Evolutionary conservation across 2,329 filamentous ascomycete genomes (phyloP), one percentile per base, ranked within the genome.

Genomic region (Coleophoma cylindrospora): DNA sequence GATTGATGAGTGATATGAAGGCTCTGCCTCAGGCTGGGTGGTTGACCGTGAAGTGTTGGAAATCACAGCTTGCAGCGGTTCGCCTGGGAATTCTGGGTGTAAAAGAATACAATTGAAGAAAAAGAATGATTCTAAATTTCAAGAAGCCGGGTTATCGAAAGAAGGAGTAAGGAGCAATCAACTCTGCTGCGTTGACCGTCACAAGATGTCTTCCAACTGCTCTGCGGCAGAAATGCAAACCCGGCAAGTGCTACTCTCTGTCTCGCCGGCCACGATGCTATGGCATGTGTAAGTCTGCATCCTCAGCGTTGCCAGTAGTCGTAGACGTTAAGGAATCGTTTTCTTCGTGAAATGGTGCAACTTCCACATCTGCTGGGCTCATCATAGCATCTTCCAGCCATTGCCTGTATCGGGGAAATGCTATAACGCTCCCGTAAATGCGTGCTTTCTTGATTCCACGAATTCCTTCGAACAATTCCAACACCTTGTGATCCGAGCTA

Each of bases 391-490:
- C 34, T 48, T 61, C 40, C 40, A 66, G 41, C 61, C 62, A 65
- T 13, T 52, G 21, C 8, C 49, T 57, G 56, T 66, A 66, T 37
- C 56, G 54, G 2, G 59, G 56, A 48, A 62, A 64, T 0, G 34
- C 46, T 12, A 34, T 46, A 2, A 64, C 51, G 52, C 60, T 64
- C 3, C 65, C 64, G 53, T 60, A 57, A 12, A 79, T 65, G 38
- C 57, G 66, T n/a, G 67, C 70, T 34, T 62, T 67, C 40, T 65
- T 61, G 4, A 79, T 73, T 0, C 70, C 74, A 47, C 74, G 62
- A 0, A 79, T 66, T 0, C 66, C 70, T 45, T 70, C 68, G 52
- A 78, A 75, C 34, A 74, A 56, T 43, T 55, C 65, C 60, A 79
- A 55, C 1, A 72, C 69, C 0, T 57, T 55, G 32, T 70, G 70